Base-by-base conservation (phyloP, 176 grass and related monocot species). In the Ensete glaucum region DNA sequence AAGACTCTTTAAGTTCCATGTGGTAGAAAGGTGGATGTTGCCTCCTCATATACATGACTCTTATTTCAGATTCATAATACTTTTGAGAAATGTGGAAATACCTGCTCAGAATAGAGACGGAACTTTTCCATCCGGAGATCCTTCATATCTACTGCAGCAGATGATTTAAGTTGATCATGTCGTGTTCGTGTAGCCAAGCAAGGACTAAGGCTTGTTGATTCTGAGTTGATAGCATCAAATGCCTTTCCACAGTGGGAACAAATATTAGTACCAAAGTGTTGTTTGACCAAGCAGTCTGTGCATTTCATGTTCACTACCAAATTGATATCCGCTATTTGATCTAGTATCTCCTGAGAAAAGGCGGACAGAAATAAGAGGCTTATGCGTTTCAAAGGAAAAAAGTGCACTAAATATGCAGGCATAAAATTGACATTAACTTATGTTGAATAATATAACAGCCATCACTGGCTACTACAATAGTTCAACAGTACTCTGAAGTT, bases 241-340 rank as follows among this genome's bases (percentile, higher is more conserved):
- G 71, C 79, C 70, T 87, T 90, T 24, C 90, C 86, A 79, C 91
- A 99, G 27, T 99, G 88, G 14, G 81, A 79, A 82, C 95, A 99
- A 17, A 87, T 86, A 25, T 87, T 82, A 1, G 80, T 79, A 27
- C 64, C 83, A 15, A 85, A 88, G 16, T 84, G 79, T 65, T 86
- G 87, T 81, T 94, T 99, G 84, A 94, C 81, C 52, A 89, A 82
- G 53, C 86, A 91, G 53, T 94, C 88, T 22, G 80, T 79, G 21
- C 82, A 99, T 85, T 99, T 99, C 78, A 99, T 94, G 82, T 99
- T 99, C 80, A 99, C 82, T 80, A 94, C 90, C 68, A 99, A 73
- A 63, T 99, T 86, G 25, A 99, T 84, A 50, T 94, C 84, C 16
- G 88, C 84, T 73, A 99, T 94, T 79, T 94, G 82, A 79, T 99